Percentiles rank a stretch among this genome's conserved stretches.
These are phyloP conservation scores for Cenchrus americanus DNA, from an alignment of 176 grass and related monocot genomes.

Conservation along the genomic window DNA sequence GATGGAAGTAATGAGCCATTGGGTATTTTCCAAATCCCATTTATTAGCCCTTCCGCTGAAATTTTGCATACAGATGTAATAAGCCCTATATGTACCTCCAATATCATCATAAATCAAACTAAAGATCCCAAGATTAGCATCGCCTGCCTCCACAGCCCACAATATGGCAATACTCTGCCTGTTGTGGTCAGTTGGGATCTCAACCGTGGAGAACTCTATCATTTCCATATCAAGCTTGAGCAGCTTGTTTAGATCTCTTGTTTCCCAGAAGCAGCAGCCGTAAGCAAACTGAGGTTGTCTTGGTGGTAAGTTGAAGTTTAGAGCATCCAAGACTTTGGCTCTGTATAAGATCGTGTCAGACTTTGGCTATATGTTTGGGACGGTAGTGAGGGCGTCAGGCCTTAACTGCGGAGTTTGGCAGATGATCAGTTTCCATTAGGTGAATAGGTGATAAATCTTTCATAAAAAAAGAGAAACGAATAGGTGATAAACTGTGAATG, in stretches of 20 bases:
- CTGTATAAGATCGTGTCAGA: too few relatives aligned
- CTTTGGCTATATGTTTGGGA: too few relatives aligned
- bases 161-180: neutral
- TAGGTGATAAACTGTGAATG: too few relatives aligned
- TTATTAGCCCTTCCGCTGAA: too few relatives aligned
- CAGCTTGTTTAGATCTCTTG: neutral
- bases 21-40: neutral
- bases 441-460: too few relatives aligned
- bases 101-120: too few relatives aligned
- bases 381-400: too few relatives aligned
- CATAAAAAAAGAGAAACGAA: too few relatives aligned
- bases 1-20: neutral
- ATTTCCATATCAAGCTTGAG: neutral
- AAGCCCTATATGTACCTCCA: neutral
- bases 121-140: neutral
- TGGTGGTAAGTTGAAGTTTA: neutral
- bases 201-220: neutral
- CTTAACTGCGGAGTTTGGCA: too few relatives aligned
- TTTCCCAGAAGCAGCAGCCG: constrained; percentile 1
- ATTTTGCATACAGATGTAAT: neutral
- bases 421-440: too few relatives aligned
- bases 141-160: constrained; percentile 1
- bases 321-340: too few relatives aligned
- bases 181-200: neutral
- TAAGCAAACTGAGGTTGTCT: neutral